Base-by-base conservation (phyloP, 1,284 basidiomycete species). In the Pholiota adiposa region DNA sequence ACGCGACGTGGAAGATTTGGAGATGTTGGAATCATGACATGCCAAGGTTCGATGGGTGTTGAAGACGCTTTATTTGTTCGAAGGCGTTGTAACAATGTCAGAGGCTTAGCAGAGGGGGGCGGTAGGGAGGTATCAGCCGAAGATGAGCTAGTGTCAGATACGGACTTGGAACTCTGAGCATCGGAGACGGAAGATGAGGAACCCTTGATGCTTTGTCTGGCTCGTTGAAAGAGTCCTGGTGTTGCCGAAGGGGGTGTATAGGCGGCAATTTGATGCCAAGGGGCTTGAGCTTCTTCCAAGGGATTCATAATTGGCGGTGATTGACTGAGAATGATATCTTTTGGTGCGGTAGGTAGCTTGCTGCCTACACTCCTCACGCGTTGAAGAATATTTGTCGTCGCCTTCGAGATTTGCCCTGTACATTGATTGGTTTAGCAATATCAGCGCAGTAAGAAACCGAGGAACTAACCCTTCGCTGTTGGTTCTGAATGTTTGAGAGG, bases 151-250 rank as follows among this genome's bases (percentile, higher is more conserved):
- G 34, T 52, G 29, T 44, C 40, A n/a, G 50, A 31, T 5, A 31
- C 5, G 29, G 29, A 53, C 4, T 21, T 8, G 14, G 19, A 18
- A 29, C 41, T 41, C 7, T 21, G 29, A 3, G 19, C 48, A 6
- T 51, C 38, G 16, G 56, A 52, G 1, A 40, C 23, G 21, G 56
- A 52, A 1, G 56, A 46, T 6, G 51, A 58, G 8, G 50, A 48
- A 7, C 50, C 40, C 2, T 31, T 38, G 21, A 41, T 16, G n/a
- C 40, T 46, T 11, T 49, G n/a, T 1, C 40, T 49, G 11, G 56
- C 56, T 2, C 56, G 56, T 25, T 58, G 56, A 4, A 58, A 9
- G 23, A 58, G 21, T 2, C 27, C 33, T n/a, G 41, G 23, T 18
- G 27, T 41, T 14, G 29, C 27, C 11, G 49, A 9, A 2, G 50